phyloP scores from a whole-genome alignment of 306 rosid species.

The Dryas alaskensis region DNA sequence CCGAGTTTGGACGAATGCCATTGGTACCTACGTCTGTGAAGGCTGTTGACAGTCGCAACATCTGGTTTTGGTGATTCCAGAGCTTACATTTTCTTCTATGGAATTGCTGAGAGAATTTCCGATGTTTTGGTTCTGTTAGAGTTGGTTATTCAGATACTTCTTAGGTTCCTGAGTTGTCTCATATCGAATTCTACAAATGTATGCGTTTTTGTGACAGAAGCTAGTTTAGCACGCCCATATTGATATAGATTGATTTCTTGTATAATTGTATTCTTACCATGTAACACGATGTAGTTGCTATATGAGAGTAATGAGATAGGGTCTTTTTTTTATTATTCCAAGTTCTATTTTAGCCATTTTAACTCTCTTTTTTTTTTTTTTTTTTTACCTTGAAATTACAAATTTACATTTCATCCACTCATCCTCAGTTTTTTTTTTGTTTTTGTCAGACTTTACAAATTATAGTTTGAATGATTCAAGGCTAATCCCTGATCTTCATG shows the following conservation, averaged over 20 bases:
- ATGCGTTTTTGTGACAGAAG: conserved; percentile 26
- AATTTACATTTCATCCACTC: too few relatives aligned
- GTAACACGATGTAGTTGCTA: conserved; percentile 39
- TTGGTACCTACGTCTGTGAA: conserved; percentile 67
- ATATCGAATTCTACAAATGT: conserved; percentile 33
- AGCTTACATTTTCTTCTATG: not conserved
- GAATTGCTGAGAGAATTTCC: conserved; percentile 22
- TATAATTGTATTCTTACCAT: conserved; percentile 22
- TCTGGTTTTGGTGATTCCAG: conserved; percentile 78
- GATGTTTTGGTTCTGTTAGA: conserved; percentile 26
- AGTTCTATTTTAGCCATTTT: too few relatives aligned
- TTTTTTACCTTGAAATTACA: too few relatives aligned
- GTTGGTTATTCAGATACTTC: conserved; percentile 29
- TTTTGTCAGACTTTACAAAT: too few relatives aligned
- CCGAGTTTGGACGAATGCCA: conserved; percentile 73
- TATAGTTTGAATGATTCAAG: too few relatives aligned
- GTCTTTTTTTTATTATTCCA: too few relatives aligned
- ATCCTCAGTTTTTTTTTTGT: too few relatives aligned
- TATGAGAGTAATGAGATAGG: not conserved
- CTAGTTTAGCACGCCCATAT: conserved; percentile 31
- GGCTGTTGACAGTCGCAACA: conserved; percentile 80
- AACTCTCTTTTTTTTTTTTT: too few relatives aligned
- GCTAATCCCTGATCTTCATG: too few relatives aligned
- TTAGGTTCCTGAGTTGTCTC: conserved; percentile 40
- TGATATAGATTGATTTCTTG: conserved; percentile 41